These are phyloP conservation scores for Ogataea minuta DNA, from an alignment of 805 yeast genomes.

Conservation along the genomic window DNA sequence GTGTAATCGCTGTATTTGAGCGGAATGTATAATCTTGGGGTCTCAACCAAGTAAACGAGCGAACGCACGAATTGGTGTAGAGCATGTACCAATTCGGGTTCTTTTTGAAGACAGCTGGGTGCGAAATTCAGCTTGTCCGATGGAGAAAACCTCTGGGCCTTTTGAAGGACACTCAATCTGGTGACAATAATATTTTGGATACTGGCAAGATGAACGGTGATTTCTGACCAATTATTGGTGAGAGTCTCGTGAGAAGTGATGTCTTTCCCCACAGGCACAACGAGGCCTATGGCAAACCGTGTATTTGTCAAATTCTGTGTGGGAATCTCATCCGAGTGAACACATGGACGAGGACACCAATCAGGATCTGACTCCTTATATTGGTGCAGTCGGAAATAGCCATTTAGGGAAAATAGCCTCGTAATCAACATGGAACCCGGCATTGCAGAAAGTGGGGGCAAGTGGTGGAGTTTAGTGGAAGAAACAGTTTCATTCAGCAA, in stretches of 20 bases:
- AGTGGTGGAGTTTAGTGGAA: slow-evolving; percentile 46
- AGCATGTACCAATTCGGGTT: slow-evolving; percentile 40
- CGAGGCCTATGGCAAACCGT: slow-evolving; percentile 47
- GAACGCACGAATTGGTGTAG: slow-evolving; percentile 38
- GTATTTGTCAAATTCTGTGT: slow-evolving; percentile 18
- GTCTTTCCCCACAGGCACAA: slow-evolving; percentile 42
- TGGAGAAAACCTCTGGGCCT: slow-evolving; percentile 8
- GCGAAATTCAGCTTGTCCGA: slow-evolving; percentile 33
- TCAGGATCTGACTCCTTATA: slow-evolving; percentile 12
- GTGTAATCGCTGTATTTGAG: slow-evolving; percentile 40
- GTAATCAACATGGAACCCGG: slow-evolving; percentile 45
- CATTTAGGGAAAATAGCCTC: slow-evolving; percentile 38
- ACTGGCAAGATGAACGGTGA: slow-evolving; percentile 38
- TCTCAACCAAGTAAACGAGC: slow-evolving; percentile 39
- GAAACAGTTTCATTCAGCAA: slow-evolving; percentile 45
- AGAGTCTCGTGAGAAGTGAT: slow-evolving; percentile 38
- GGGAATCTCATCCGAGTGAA: slow-evolving; percentile 32
- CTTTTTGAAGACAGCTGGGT: slow-evolving; percentile 39
- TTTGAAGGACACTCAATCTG: slow-evolving; percentile 31
- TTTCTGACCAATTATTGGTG: slow-evolving; percentile 49
- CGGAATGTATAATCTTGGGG: slow-evolving; percentile 46
- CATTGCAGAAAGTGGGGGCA: slow-evolving; percentile 42
- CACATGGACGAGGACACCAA: slow-evolving; percentile 46
- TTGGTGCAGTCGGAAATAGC: slow-evolving; percentile 19
- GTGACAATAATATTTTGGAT: slow-evolving; percentile 40